A percentile compares a stretch with the other conserved stretches of the same genome.
Conservation (phyloP, 2,329 filamentous ascomycete species). For the Aspergillus tubingensis region DNA sequence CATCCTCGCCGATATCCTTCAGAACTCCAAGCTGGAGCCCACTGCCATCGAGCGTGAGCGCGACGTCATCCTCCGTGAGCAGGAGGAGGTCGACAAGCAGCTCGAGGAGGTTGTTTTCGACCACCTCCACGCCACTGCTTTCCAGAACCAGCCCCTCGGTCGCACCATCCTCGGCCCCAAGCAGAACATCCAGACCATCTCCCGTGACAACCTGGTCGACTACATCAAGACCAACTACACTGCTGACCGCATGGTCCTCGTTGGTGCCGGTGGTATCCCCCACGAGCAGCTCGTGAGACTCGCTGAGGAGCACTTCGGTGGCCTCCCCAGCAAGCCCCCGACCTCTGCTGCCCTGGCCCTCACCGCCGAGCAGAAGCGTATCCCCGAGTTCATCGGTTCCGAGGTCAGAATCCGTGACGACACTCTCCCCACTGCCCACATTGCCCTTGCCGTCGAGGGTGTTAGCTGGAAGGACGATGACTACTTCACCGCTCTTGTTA, state of each 20-base stretch:
- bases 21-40: slow-evolving; percentile 97
- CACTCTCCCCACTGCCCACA: slow-evolving; percentile 93
- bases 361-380: slow-evolving; percentile 75
- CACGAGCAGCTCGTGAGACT: slow-evolving; percentile 93
- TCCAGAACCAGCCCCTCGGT: slow-evolving; percentile 92
- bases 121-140: slow-evolving; percentile 97
- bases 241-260: slow-evolving; percentile 98
- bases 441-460: slow-evolving; percentile 97
- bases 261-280: slow-evolving; percentile 89
- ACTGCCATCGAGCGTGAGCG: slow-evolving; percentile 94
- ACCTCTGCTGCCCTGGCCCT: slow-evolving; percentile 71
- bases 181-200: slow-evolving; percentile 97
- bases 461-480: slow-evolving; percentile 99
- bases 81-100: slow-evolving; percentile 99
- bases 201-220: slow-evolving; percentile 82
- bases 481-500: slow-evolving; percentile 97
- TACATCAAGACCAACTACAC: slow-evolving; percentile 99
- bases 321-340: slow-evolving; percentile 73
- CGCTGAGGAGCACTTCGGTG: slow-evolving; percentile 91
- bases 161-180: slow-evolving; percentile 96
- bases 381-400: slow-evolving; percentile 93
- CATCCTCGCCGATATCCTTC: slow-evolving; percentile 97
- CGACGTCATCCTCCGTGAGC: slow-evolving; percentile 97
- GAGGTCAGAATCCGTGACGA: slow-evolving; percentile 96
- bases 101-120: slow-evolving; percentile 99